Evolutionary conservation across 2,329 filamentous ascomycete genomes (phyloP).

Genomic region (Colletotrichum sp.): DNA sequence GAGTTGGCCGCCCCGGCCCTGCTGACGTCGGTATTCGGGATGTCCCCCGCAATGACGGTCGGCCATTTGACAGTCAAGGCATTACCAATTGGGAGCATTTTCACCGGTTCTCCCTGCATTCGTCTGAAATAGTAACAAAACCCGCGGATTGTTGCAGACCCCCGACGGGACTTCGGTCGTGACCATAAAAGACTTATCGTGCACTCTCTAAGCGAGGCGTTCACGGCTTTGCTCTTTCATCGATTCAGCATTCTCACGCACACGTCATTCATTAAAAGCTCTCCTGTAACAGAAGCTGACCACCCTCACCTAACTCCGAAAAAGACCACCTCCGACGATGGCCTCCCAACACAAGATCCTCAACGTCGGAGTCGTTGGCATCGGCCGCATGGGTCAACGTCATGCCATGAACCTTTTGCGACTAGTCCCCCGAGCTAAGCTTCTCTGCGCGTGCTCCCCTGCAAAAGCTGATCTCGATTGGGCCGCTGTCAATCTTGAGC

Average conservation of each 20-base stretch:
- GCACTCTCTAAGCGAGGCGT: neutral
- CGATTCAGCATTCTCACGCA: neutral
- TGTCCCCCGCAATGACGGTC: neutral
- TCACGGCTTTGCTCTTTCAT: neutral
- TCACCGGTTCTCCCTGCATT: neutral
- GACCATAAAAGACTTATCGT: neutral
- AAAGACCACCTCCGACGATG: neutral
- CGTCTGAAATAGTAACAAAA: neutral
- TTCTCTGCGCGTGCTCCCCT: slow-evolving; percentile 54
- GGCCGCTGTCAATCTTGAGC: slow-evolving; percentile 46
- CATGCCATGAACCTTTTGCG: slow-evolving; percentile 53
- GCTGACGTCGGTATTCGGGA: neutral
- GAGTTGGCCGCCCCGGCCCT: neutral
- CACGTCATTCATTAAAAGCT: neutral
- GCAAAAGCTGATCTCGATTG: slow-evolving; percentile 48
- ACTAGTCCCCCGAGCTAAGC: slow-evolving; percentile 47
- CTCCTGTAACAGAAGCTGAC: neutral
- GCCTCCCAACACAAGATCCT: slow-evolving; percentile 29
- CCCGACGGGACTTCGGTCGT: neutral
- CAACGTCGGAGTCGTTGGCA: slow-evolving; percentile 51
- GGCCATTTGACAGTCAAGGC: neutral
- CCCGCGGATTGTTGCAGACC: neutral
- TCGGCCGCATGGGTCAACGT: slow-evolving; percentile 58
- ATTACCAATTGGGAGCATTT: neutral
- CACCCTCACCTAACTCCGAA: neutral